A percentile compares a stretch with the other conserved stretches of the same genome.
phyloP scores from a whole-genome alignment of 2,329 filamentous ascomycete species.

The Neocucurbitaria cava region DNA sequence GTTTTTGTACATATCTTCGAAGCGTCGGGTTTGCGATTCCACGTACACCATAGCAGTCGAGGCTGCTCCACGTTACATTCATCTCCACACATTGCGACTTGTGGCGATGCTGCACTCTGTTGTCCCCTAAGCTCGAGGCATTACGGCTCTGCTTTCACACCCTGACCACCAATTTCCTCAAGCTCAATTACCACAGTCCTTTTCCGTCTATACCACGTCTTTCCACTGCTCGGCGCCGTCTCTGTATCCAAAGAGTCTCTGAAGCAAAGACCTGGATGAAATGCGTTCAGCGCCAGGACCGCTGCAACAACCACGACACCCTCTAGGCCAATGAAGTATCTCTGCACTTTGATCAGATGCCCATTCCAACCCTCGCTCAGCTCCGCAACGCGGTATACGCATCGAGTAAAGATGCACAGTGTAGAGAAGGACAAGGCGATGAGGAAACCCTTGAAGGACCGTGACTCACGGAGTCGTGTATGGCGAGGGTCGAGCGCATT shows the following conservation, averaged over 20 bases:
- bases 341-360: conserved; percentile 58
- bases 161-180: conserved; percentile 16
- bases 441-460: conserved; percentile 62
- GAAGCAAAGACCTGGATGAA: conserved; percentile 49
- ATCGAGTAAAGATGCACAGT: conserved; percentile 69
- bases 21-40: background rate
- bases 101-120: background rate
- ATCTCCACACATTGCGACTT: background rate
- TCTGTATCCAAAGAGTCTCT: conserved; percentile 32
- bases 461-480: conserved; percentile 38
- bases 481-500: conserved; percentile 35
- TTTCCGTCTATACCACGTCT: conserved; percentile 28
- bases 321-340: conserved; percentile 50
- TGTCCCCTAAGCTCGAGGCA: background rate
- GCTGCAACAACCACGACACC: conserved; percentile 43
- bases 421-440: conserved; percentile 64
- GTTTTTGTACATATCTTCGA: background rate
- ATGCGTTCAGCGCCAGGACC: conserved; percentile 44
- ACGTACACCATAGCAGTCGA: background rate
- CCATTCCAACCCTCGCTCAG: conserved; percentile 69
- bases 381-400: conserved; percentile 71
- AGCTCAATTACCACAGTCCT: conserved; percentile 1
- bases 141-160: conserved; percentile 3
- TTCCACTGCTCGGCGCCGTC: conserved; percentile 5
- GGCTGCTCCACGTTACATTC: background rate